phyloP scores from a whole-genome alignment of 305 asterid genomes.

The Fraxinus baroniana region DNA sequence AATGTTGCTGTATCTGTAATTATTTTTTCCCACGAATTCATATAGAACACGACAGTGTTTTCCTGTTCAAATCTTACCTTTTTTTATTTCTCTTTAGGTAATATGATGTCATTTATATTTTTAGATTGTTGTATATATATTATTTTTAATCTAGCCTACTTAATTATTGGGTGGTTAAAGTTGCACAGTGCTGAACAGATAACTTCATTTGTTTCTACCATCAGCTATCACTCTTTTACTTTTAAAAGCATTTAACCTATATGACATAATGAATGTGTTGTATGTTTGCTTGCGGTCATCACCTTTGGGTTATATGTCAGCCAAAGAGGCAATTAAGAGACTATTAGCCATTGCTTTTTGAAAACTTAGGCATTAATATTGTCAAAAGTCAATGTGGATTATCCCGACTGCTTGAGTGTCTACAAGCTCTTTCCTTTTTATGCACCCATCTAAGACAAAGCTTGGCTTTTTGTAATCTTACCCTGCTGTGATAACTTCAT shows the following conservation, averaged over 20 bases:
- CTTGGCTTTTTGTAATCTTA: background rate
- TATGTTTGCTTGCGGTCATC: background rate
- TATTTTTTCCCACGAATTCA: background rate
- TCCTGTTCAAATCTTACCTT: background rate
- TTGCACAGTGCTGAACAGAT: background rate
- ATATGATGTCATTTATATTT: background rate
- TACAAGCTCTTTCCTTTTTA: constrained; percentile 2
- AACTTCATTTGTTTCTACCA: background rate
- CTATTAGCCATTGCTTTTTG: background rate
- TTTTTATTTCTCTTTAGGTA: background rate
- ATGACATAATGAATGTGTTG: background rate
- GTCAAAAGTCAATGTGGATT: background rate
- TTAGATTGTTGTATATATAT: background rate
- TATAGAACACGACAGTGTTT: background rate
- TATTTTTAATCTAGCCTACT: background rate
- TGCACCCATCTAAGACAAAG: constrained; percentile 12
- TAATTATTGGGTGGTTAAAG: background rate
- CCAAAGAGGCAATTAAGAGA: constrained; percentile 10
- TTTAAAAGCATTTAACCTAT: background rate
- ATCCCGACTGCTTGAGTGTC: background rate
- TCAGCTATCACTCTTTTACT: background rate
- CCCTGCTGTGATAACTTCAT: background rate
- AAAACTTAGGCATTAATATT: background rate
- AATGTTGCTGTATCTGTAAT: background rate
- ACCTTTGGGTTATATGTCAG: constrained; percentile 8